phyloP scores from a whole-genome alignment of 2,329 filamentous ascomycete genomes.

The Monosporascus sp. region DNA sequence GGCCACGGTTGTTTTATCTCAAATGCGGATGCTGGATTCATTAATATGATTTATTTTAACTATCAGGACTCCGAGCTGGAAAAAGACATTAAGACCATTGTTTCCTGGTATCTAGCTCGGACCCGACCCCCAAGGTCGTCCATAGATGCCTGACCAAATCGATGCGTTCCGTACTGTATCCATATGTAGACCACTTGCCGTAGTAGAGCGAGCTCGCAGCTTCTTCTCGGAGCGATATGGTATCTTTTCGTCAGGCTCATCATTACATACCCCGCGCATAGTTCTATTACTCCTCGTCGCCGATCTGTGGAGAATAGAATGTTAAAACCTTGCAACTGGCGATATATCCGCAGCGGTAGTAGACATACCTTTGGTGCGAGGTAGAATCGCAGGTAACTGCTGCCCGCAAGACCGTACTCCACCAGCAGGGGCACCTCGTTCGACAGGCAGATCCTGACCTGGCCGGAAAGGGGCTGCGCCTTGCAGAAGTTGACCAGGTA shows the following conservation, averaged over 20 bases:
- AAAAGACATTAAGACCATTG: not conserved
- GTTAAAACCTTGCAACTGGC: constrained; percentile 28
- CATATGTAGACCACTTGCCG: constrained; percentile 2
- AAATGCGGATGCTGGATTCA: not conserved
- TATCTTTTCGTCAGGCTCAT: constrained; percentile 16
- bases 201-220: constrained; percentile 2
- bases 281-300: constrained; percentile 53
- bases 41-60: not conserved
- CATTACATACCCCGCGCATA: constrained; percentile 5
- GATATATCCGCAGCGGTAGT: not conserved
- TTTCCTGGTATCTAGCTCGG: not conserved
- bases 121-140: not conserved
- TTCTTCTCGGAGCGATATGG: constrained; percentile 7
- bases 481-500: constrained; percentile 99
- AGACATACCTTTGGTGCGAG: constrained; percentile 86
- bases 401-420: constrained; percentile 77
- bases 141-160: not conserved
- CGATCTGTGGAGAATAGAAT: constrained; percentile 50
- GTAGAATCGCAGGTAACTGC: constrained; percentile 93
- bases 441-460: constrained; percentile 89
- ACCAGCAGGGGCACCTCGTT: constrained; percentile 95
- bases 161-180: constrained; percentile 3
- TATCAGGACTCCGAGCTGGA: not conserved
- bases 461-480: constrained; percentile 74
- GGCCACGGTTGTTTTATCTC: not conserved